A percentile compares a stretch with the other conserved stretches of the same genome.
phyloP scores from a whole-genome alignment of 2,329 filamentous ascomycete species.

The Penicillium polonicum region DNA sequence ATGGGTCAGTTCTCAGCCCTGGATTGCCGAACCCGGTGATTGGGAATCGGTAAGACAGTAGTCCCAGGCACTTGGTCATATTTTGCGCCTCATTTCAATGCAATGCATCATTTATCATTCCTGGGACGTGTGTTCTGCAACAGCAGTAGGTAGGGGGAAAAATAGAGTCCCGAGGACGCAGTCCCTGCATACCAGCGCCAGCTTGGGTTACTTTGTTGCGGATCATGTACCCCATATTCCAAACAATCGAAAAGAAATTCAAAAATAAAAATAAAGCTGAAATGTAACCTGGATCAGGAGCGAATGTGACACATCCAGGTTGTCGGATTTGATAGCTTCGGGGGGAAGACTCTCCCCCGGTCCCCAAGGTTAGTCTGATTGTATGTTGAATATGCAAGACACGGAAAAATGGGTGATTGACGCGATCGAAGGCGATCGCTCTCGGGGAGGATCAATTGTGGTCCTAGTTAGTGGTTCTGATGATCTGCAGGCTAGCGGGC shows the following conservation, averaged over 20 bases:
- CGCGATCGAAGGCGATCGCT: slow-evolving; percentile 11
- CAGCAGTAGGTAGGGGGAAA: slow-evolving; percentile 3
- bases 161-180: not conserved
- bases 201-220: slow-evolving; percentile 8
- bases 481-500: slow-evolving; percentile 11
- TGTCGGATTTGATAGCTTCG: slow-evolving; percentile 22
- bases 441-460: slow-evolving; percentile 5
- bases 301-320: slow-evolving; percentile 24
- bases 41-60: not conserved
- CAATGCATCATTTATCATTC: slow-evolving; percentile 7
- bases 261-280: not conserved
- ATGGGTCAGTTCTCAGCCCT: slow-evolving; percentile 8
- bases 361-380: slow-evolving; percentile 11
- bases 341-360: slow-evolving; percentile 20
- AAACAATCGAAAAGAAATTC: not conserved
- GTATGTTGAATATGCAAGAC: slow-evolving; percentile 20
- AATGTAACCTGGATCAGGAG: slow-evolving; percentile 10
- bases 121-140: slow-evolving; percentile 3
- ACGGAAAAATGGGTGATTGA: slow-evolving; percentile 10
- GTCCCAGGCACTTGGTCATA: slow-evolving; percentile 11
- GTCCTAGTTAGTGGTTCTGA: slow-evolving; percentile 2
- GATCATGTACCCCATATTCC: slow-evolving; percentile 8
- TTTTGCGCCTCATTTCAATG: slow-evolving; percentile 9
- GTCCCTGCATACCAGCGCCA: slow-evolving; percentile 24
- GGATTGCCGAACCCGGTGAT: slow-evolving; percentile 1